These are phyloP conservation scores for Candida caryicola DNA, from an alignment of 805 yeast genomes.

Conservation along the genomic window DNA sequence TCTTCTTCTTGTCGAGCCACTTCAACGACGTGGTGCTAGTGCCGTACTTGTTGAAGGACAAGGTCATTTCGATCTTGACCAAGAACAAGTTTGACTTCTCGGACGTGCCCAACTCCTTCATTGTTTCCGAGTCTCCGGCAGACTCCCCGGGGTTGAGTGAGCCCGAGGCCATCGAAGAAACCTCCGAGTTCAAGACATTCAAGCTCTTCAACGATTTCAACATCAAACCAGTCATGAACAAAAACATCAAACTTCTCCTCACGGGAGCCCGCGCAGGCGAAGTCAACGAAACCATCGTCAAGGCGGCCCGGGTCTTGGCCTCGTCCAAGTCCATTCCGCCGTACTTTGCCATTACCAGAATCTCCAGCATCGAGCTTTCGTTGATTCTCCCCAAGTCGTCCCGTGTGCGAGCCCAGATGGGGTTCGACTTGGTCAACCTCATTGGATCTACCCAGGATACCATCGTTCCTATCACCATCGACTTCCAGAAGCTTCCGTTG, in stretches of 20 bases:
- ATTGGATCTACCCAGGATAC: slow-evolving; percentile 58
- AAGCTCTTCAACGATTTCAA: slow-evolving; percentile 30
- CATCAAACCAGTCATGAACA: slow-evolving; percentile 46
- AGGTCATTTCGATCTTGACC: slow-evolving; percentile 46
- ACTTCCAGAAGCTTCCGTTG: slow-evolving; percentile 51
- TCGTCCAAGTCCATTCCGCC: slow-evolving; percentile 28
- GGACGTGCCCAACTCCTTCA: not conserved
- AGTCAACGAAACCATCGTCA: slow-evolving; percentile 37
- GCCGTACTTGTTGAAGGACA: slow-evolving; percentile 44
- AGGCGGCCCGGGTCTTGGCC: slow-evolving; percentile 40
- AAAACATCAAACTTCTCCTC: slow-evolving; percentile 40
- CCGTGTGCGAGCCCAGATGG: slow-evolving; percentile 32
- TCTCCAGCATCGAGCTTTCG: slow-evolving; percentile 50
- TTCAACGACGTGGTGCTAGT: slow-evolving; percentile 61
- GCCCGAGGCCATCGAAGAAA: not conserved
- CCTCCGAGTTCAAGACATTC: slow-evolving; percentile 32
- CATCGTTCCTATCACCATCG: slow-evolving; percentile 55
- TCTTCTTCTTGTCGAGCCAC: slow-evolving; percentile 61
- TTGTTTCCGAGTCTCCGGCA: not conserved
- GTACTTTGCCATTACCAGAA: slow-evolving; percentile 52
- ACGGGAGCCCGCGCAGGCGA: slow-evolving; percentile 61
- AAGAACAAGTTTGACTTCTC: slow-evolving; percentile 40
- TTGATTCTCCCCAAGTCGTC: slow-evolving; percentile 45
- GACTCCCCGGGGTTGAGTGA: not conserved
- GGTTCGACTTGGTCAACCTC: slow-evolving; percentile 40